phyloP scores from a whole-genome alignment of 2,329 filamentous ascomycete genomes.

The Pseudogymnoascus sp. region DNA sequence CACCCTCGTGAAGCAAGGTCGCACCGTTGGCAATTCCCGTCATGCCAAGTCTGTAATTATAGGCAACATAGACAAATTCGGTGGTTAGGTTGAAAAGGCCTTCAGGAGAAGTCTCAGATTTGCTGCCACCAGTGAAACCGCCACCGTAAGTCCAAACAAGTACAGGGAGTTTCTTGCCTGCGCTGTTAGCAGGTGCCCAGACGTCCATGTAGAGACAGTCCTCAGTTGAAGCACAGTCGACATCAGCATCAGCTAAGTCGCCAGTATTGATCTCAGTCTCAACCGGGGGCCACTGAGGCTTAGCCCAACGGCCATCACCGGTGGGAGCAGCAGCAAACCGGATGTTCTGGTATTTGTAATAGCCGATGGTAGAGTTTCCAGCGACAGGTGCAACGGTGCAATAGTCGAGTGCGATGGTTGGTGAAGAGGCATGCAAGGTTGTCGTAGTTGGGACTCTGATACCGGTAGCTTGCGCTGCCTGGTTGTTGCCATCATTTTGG shows the following conservation, averaged over 20 bases:
- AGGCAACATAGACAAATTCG: constrained; percentile 27
- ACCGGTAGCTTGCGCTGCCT: neutral
- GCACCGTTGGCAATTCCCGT: constrained; percentile 27
- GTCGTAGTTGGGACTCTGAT: neutral
- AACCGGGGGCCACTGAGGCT: constrained; percentile 29
- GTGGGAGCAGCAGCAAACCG: constrained; percentile 30
- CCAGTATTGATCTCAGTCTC: constrained; percentile 30
- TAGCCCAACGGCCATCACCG: constrained; percentile 29
- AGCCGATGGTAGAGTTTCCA: constrained; percentile 22
- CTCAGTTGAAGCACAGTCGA: constrained; percentile 28
- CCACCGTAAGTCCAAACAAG: constrained; percentile 29
- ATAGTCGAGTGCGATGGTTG: constrained; percentile 26
- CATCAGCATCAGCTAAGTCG: constrained; percentile 26
- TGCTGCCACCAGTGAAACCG: constrained; percentile 26
- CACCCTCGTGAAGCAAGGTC: constrained; percentile 26
- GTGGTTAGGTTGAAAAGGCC: constrained; percentile 29
- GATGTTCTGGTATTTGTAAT: constrained; percentile 33
- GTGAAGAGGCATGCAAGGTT: neutral
- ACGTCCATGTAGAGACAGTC: constrained; percentile 19
- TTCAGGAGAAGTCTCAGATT: constrained; percentile 30
- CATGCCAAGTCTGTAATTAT: constrained; percentile 30
- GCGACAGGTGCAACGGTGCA: constrained; percentile 21
- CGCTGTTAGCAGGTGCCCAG: constrained; percentile 24
- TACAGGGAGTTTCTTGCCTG: constrained; percentile 25
- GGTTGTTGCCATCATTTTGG: neutral